Percentiles rank a stretch among this genome's conserved stretches.
Evolutionary conservation across 768 basidiomycete species (phyloP).

Genomic region (Lactarius tabidus): DNA sequence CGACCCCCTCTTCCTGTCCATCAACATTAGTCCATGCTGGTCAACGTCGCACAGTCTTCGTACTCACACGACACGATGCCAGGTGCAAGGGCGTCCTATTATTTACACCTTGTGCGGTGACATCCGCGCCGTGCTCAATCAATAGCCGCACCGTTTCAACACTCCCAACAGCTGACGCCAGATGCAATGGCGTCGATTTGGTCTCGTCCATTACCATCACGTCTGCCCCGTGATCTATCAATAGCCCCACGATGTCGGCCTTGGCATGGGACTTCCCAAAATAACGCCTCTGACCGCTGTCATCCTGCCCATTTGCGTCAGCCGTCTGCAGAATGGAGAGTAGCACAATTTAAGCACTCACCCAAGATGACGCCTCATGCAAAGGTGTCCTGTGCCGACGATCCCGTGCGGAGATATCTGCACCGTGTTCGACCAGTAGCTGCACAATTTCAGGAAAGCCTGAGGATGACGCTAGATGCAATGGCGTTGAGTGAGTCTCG

Average conservation of each 20-base stretch:
- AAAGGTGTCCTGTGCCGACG: background rate
- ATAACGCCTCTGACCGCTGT: rapidly evolving
- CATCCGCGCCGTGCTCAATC: background rate
- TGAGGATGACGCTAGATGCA: background rate
- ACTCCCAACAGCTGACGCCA: background rate
- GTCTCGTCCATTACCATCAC: background rate
- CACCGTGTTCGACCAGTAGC: background rate
- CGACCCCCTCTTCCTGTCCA: background rate
- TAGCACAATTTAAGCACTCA: background rate
- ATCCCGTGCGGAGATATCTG: background rate
- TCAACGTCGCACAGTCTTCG: background rate
- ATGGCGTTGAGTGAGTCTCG: background rate
- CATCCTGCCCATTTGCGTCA: background rate
- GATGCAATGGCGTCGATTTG: background rate
- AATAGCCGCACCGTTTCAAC: background rate
- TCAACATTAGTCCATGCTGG: background rate
- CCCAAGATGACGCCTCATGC: background rate
- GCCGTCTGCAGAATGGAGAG: background rate
- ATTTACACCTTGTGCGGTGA: background rate
- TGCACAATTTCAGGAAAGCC: background rate
- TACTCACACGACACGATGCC: background rate
- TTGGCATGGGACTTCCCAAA: background rate
- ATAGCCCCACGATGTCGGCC: background rate
- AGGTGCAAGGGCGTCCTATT: background rate
- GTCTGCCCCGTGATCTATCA: background rate